Evolutionary conservation across 2,329 filamentous ascomycete species (phyloP), one percentile per base, ranked within the genome.

Genomic region (Elsinoe fawcettii): DNA sequence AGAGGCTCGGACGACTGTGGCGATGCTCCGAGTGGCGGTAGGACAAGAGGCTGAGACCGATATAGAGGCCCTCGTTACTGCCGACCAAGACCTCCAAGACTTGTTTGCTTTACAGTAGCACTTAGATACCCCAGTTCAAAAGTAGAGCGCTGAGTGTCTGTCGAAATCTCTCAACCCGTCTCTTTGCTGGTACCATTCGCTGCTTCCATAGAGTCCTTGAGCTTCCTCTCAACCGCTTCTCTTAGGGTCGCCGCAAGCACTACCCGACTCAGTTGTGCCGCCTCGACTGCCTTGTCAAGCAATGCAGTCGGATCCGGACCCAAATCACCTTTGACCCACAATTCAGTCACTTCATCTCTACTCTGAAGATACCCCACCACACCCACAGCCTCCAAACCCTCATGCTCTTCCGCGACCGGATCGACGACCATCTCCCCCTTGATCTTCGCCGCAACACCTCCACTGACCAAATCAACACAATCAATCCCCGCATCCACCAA

Each of bases 401-500:
- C 76, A 69, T 95, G 89, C 67, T 96, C 90, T 5, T 85, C 81
- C 6, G 90, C 85, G 62, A 88, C 84, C 0, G 91, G 90, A 69
- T 97, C 92, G 49, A 96, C 74, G 22, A 96, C 80, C 59, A 86
- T 75, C 18, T 74, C 67, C 57, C 56, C 69, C n/a, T 59, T 46
- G 12, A 93, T 84, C 49, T 95, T 72, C 3, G 90, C 92, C 27
- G 92, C 90, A 39, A 97, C 89, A 25, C 93, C 93, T 8, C 91
- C 93, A 27, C 87, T 83, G 16, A 96, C 86, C 30, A 92, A 81
- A 73, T 96, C 93, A 49, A 97, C 85, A 68, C 90, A 96, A 69
- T 99, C 93, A 60, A 99, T 96, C 7, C 90, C 90, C 1, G 93
- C 93, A 74, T 99, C 93, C 2, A 87, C 88, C 67, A 99, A 84